Conservation (phyloP, 306 rosid genomes). For the Corylus avellana region DNA sequence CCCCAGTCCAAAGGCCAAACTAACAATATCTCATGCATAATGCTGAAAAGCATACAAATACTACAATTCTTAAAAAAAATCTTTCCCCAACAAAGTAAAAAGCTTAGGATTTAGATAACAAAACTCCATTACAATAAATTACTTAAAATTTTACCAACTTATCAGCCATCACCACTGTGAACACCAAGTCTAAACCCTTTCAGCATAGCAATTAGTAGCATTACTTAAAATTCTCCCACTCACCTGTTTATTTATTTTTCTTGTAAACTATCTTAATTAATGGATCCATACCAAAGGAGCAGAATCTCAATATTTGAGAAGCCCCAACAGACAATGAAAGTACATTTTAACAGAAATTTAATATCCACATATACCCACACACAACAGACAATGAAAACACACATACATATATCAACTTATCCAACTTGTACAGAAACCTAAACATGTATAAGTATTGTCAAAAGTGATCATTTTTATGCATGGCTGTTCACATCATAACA, state of each 20-base stretch:
- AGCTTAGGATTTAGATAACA: not conserved
- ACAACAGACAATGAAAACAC: not conserved
- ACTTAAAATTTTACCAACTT: not conserved
- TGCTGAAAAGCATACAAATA: not conserved
- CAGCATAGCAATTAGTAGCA: too few species aligned
- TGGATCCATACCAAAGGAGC: not conserved
- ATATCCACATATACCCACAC: not conserved
- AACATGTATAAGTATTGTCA: not conserved
- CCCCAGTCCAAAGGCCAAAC: not conserved
- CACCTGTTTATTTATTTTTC: not conserved
- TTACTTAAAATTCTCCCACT: not conserved
- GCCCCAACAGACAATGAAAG: not conserved
- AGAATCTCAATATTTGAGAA: not conserved
- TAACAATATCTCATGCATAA: not conserved
- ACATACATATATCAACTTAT: not conserved
- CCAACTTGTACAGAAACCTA: not conserved
- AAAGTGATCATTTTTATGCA: not conserved
- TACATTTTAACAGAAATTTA: not conserved
- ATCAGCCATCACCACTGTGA: not conserved
- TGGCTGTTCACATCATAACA: constrained; percentile 8
- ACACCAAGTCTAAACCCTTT: not conserved
- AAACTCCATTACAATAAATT: not conserved
- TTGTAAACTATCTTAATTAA: not conserved
- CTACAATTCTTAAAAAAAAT: not conserved
- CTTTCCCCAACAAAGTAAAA: not conserved